Evolutionary conservation across 2,329 filamentous ascomycete genomes (phyloP), one percentile per base, ranked within the genome.

Genomic region (Bipolaris gigantea): DNA sequence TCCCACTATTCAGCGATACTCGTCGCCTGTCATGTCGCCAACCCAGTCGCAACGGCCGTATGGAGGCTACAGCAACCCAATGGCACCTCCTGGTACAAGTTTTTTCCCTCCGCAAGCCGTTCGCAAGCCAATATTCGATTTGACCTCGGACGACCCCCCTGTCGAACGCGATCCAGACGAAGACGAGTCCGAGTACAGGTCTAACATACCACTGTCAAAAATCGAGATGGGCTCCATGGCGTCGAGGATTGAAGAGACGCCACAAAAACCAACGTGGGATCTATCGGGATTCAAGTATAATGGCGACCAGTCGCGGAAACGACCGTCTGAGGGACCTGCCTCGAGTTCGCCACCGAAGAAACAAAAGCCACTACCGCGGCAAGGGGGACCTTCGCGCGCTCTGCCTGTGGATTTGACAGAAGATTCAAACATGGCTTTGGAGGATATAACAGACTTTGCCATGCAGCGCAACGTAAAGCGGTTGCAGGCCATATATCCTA

Each of bases 81-180:
- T 96, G 79, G 90, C 90, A 15, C 92, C 92, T 13, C 84, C 86
- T 35, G 91, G 91, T 6, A 95, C 91, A 0, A 74, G 81, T 78
- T 84, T 85, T 59, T 79, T 83, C 35, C 83, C 83, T 11, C 61
- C 62, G 32, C 73, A 73, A 34, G 67, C 76, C 42, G 64, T 73
- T 2, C 70, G 73, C 48, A 71, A 73, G 42, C 68, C 71, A 15
- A 71, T 74, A 19, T 76, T 80, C 44, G 67, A 67, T 33, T 56
- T 71, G n/a, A 70, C 68, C 10, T 72, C 68, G 9, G 86, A 88
- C 47, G 74, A 76, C 34, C 67, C 71, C 0, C 71, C 72, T 2
- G 71, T 74, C 11, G 86, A 88, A 50, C 80, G 82, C 8, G 67
- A 72, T 34, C 70, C 73, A 1, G 72, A 75, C 19, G 74, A 76